Evolutionary conservation across 768 basidiomycete species (phyloP), one percentile per base, ranked within the genome.

Genomic region (Lentinula boryana): DNA sequence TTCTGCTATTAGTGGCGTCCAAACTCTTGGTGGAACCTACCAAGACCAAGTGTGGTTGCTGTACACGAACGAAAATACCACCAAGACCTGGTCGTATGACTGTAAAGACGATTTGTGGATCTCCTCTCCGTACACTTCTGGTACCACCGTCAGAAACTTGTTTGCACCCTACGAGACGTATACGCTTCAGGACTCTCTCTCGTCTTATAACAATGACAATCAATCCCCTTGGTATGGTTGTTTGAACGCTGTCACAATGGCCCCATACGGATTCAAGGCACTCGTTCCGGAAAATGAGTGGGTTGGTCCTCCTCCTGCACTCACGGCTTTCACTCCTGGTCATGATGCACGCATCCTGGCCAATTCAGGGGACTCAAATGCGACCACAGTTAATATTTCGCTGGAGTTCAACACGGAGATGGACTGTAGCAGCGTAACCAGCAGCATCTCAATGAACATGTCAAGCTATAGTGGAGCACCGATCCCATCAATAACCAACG

Each of bases 141-240:
- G 84, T n/a, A 80, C 74, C 8, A 70, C 66, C 5, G 83, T 97
- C n/a, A 80, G 75, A 62, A 97, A 96, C 70, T 73, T 96, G 32
- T 81, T 97, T 62, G 80, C 85, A 44, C 95, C 95, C 5, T 96
- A 87, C 71, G 95, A 97, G 67, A 78, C 69, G 16, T 86, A 91
- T 70, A 80, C 76, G 0, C 84, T 96, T 44, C 67, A 80, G 57
- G 79, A 85, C 52, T 95, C 94, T 1, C 71, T 76, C 5, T 80
- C 82, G 15, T 80, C 89, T 1, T 92, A 82, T 74, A 78, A 91
- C 66, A 74, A 77, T 35, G 68, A 69, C 13, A 78, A 86, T 1
- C 89, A 89, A 4, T 93, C 70, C 70, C 81, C 80, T 95, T 56
- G 94, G 81, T 0, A 84, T 60, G 95, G 95, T 5, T 96, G 95